Percentiles rank a stretch among this genome's conserved stretches.
These are phyloP conservation scores for Phaeomoniella chlamydospora DNA, from an alignment of 2,329 filamentous ascomycete genomes.

Conservation along the genomic window DNA sequence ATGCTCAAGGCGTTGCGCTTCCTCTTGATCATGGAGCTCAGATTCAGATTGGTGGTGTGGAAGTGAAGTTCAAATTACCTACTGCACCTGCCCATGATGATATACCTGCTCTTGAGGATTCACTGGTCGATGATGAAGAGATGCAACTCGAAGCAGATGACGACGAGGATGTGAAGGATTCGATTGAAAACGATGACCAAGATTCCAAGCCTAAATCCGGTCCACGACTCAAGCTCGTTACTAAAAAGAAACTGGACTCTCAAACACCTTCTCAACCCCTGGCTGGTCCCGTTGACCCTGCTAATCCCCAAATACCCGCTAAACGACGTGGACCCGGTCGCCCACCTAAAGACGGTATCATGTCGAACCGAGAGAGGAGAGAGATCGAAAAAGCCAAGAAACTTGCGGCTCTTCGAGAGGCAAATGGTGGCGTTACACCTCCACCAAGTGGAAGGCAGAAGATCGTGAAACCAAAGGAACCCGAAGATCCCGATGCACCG, in stretches of 20 bases:
- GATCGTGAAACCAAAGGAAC: constrained; percentile 14
- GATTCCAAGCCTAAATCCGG: not conserved
- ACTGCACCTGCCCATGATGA: not conserved
- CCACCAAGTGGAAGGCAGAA: constrained; percentile 18
- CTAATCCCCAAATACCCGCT: not conserved
- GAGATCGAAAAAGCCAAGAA: constrained; percentile 39
- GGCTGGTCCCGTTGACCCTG: not conserved
- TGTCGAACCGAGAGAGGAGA: constrained; percentile 49
- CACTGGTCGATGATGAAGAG: constrained; percentile 11
- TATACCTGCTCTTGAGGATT: constrained; percentile 18
- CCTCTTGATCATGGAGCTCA: constrained; percentile 41
- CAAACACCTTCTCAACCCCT: not conserved
- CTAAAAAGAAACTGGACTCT: not conserved
- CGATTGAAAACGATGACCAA: constrained; percentile 7
- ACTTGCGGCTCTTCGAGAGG: constrained; percentile 29
- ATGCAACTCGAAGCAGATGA: constrained; percentile 8
- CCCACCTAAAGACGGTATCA: constrained; percentile 52
- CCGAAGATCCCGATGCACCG: constrained; percentile 16
- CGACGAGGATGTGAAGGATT: constrained; percentile 9
- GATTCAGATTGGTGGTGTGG: constrained; percentile 44
- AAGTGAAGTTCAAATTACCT: constrained; percentile 39
- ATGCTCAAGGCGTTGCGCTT: constrained; percentile 29
- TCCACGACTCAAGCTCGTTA: not conserved
- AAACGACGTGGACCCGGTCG: constrained; percentile 38
- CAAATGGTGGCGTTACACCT: constrained; percentile 28